These are phyloP conservation scores for Berkeleyomyces rouxiae DNA, from an alignment of 2,329 filamentous ascomycete species.

Conservation along the genomic window DNA sequence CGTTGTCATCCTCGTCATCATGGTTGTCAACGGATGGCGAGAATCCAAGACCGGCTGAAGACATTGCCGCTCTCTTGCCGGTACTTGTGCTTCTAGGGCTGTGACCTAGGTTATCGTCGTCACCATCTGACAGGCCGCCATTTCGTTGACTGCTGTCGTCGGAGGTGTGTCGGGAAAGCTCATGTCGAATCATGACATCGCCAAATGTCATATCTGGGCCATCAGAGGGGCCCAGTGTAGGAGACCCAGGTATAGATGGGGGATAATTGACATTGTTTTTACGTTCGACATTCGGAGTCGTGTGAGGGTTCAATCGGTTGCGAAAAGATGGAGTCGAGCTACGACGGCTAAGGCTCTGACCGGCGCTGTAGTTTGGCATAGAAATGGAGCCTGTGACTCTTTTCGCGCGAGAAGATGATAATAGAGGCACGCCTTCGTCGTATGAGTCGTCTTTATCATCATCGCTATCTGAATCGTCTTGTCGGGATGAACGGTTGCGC, in stretches of 20 bases:
- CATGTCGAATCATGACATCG: conserved; percentile 56
- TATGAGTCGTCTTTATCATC: conserved; percentile 33
- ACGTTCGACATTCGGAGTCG: conserved; percentile 7
- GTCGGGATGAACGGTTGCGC: conserved; percentile 13
- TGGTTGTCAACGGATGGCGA: conserved; percentile 35
- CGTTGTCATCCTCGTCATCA: conserved; percentile 5
- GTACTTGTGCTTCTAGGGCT: conserved; percentile 27
- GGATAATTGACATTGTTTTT: conserved; percentile 50
- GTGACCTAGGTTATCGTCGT: conserved; percentile 88
- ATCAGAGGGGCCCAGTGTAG: conserved; percentile 32
- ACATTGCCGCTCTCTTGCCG: conserved; percentile 3
- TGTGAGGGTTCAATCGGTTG: conserved; percentile 2
- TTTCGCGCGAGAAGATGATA: conserved; percentile 26
- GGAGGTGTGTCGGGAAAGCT: conserved; percentile 22
- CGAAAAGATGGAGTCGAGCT: conserved; percentile 34
- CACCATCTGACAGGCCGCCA: conserved; percentile 34
- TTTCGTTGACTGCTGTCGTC: conserved; percentile 10
- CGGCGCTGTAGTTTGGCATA: conserved; percentile 27
- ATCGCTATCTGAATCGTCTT: conserved; percentile 21
- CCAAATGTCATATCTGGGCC: conserved; percentile 41
- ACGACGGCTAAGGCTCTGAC: conserved; percentile 25
- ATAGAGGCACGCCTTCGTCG: conserved; percentile 38
- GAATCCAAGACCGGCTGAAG: neutral
- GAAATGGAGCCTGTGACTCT: conserved; percentile 16
- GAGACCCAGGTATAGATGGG: conserved; percentile 49